Conservation (phyloP, 192 early-diverging fungal species). For the Podila verticillata region DNA sequence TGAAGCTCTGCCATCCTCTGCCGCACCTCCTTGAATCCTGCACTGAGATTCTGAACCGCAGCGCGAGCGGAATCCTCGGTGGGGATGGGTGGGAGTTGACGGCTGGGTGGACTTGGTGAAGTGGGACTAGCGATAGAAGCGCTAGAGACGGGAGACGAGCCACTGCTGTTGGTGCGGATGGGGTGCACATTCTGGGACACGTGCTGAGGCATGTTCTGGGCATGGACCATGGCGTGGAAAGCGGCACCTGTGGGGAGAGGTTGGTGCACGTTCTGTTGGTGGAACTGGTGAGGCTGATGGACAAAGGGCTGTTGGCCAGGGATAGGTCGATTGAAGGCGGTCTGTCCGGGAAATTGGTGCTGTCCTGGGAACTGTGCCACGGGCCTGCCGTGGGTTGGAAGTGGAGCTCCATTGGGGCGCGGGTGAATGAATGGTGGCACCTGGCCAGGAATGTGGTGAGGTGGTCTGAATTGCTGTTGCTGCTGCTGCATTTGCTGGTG, state of each 20-base stretch:
- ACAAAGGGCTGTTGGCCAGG: constrained; percentile 23
- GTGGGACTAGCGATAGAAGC: constrained; percentile 24
- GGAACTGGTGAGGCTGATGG: constrained; percentile 33
- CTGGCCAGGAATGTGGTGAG: constrained; percentile 20
- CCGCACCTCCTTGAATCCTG: constrained; percentile 16
- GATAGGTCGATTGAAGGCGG: constrained; percentile 16
- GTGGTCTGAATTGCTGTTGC: constrained; percentile 11
- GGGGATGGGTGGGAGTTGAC: constrained; percentile 38
- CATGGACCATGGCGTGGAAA: constrained; percentile 24
- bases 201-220: constrained; percentile 25
- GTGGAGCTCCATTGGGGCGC: background rate
- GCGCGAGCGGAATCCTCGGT: background rate
- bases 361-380: background rate
- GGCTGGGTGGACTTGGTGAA: constrained; percentile 13
- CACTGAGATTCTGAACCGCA: background rate
- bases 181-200: constrained; percentile 19
- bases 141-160: background rate
- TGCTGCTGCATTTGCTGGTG: background rate
- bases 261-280: constrained; percentile 18
- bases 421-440: constrained; percentile 21
- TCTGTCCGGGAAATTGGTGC: background rate
- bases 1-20: constrained; percentile 14
- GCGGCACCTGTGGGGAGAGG: constrained; percentile 13
- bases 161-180: constrained; percentile 5
- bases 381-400: background rate